Evolutionary conservation across 2,329 filamentous ascomycete species (phyloP).

Genomic region (Zasmidium cellare): DNA sequence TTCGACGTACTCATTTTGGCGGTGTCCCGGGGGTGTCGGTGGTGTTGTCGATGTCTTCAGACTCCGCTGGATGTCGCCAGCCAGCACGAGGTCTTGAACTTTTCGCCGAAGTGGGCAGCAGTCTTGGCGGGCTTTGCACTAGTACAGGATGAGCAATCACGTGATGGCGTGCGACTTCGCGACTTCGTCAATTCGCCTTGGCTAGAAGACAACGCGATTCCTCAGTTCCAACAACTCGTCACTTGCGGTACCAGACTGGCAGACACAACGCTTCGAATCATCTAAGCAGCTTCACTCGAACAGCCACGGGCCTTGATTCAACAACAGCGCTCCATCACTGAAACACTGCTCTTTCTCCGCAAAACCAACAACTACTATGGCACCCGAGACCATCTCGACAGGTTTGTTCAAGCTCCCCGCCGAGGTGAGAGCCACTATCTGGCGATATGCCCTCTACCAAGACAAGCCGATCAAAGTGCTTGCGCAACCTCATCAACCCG

Average conservation of each 20-base stretch:
- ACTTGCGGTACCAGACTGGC: no score
- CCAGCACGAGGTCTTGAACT: not conserved
- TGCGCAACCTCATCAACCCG: not conserved
- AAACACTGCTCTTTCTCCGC: no score
- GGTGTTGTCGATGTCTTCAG: not conserved
- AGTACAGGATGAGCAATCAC: not conserved
- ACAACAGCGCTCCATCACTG: no score
- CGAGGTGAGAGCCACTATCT: not conserved
- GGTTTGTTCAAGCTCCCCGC: not conserved
- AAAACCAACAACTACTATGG: no score
- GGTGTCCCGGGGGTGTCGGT: constrained; percentile 15
- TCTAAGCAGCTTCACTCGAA: no score
- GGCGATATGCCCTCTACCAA: not conserved
- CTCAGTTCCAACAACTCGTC: no score
- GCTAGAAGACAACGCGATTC: no score
- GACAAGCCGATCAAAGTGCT: not conserved
- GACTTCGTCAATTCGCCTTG: no score
- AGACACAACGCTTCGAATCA: no score
- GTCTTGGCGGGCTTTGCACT: not conserved
- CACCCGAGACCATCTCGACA: no score
- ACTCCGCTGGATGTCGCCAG: not conserved
- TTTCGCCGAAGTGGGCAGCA: not conserved
- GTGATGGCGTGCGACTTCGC: not conserved
- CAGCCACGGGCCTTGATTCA: no score
- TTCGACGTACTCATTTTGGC: constrained; percentile 33